Percentiles rank a stretch among this genome's conserved stretches.
Conservation (phyloP, 2,329 filamentous ascomycete genomes). For the Orbilia blumenaviensis region DNA sequence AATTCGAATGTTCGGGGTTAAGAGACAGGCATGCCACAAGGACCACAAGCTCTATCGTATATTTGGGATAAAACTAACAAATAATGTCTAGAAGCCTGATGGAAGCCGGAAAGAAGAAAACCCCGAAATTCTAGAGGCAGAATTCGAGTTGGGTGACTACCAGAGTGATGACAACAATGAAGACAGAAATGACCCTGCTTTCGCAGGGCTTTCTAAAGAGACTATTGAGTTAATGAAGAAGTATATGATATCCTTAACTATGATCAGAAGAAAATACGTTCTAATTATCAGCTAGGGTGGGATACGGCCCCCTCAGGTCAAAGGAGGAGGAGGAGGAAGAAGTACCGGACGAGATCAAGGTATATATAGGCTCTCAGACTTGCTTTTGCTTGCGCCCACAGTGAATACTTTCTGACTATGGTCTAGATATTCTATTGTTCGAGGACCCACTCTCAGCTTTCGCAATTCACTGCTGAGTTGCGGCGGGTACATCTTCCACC, state of each 20-base stretch:
- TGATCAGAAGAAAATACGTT: background rate
- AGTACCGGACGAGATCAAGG: constrained; percentile 74
- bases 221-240: constrained; percentile 78
- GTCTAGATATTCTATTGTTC: constrained; percentile 85
- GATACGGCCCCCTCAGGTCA: constrained; percentile 37
- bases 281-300: constrained; percentile 18
- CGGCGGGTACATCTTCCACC: constrained; percentile 79
- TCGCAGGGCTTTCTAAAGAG: constrained; percentile 72
- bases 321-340: constrained; percentile 65
- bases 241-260: constrained; percentile 67
- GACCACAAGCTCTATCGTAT: background rate
- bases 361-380: constrained; percentile 58
- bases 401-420: background rate
- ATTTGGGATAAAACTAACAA: constrained; percentile 43
- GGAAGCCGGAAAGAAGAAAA: constrained; percentile 57
- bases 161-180: constrained; percentile 68
- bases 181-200: constrained; percentile 58
- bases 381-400: constrained; percentile 28
- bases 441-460: constrained; percentile 88
- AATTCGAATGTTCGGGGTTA: constrained; percentile 34
- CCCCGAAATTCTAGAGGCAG: constrained; percentile 67
- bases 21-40: constrained; percentile 18
- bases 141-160: constrained; percentile 80
- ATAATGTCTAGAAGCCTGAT: constrained; percentile 56
- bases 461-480: constrained; percentile 85